Evolutionary conservation across 2,329 filamentous ascomycete species (phyloP).

Genomic region (Fusarium sp.): DNA sequence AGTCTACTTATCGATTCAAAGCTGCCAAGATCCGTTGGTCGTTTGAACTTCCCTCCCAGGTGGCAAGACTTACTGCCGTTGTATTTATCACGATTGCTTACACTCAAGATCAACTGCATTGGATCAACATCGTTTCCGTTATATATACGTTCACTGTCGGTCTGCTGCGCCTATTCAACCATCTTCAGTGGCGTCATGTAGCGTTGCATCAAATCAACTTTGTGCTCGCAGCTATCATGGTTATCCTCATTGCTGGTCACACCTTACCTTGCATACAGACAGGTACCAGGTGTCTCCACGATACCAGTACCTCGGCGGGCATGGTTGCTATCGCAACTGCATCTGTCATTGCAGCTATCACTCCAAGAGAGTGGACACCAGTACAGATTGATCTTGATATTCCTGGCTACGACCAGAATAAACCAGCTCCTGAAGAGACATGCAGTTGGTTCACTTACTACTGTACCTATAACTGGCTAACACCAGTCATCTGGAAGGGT

Average conservation of each 20-base stretch:
- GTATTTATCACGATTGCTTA: conserved; percentile 57
- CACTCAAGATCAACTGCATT: conserved; percentile 51
- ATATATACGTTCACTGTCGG: conserved; percentile 61
- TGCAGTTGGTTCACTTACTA: conserved; percentile 68
- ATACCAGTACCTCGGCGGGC: conserved; percentile 52
- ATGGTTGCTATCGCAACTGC: conserved; percentile 56
- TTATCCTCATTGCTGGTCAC: conserved; percentile 55
- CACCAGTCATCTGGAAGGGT: conserved; percentile 63
- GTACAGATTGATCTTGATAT: conserved; percentile 57
- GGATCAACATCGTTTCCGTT: conserved; percentile 55
- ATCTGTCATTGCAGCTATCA: conserved; percentile 58
- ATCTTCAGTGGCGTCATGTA: conserved; percentile 61
- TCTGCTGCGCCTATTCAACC: conserved; percentile 57
- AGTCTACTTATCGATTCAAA: conserved; percentile 48
- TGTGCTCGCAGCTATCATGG: conserved; percentile 55
- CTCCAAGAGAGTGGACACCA: conserved; percentile 66
- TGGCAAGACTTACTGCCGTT: conserved; percentile 56
- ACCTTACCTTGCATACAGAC: conserved; percentile 61
- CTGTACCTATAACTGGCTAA: conserved; percentile 65
- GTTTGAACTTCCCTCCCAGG: conserved; percentile 61
- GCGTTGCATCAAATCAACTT: conserved; percentile 65
- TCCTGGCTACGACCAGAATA: conserved; percentile 55
- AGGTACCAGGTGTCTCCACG: conserved; percentile 50
- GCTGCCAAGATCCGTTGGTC: conserved; percentile 57
- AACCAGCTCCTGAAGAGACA: conserved; percentile 65